These are phyloP conservation scores for Thelephora terrestris DNA, from an alignment of 1,284 basidiomycete species.

Conservation along the genomic window DNA sequence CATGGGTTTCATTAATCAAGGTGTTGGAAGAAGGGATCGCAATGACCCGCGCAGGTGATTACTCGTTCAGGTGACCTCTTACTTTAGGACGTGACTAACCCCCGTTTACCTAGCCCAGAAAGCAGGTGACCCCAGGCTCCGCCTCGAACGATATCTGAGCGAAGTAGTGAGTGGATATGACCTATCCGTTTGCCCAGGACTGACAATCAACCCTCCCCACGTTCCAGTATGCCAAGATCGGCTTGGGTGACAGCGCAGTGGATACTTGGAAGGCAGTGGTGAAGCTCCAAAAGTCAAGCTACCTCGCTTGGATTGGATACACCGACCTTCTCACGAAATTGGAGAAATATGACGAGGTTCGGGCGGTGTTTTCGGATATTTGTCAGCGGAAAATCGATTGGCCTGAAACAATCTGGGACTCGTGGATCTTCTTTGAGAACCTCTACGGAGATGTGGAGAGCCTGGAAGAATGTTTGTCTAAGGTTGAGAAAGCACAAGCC, in stretches of 20 bases:
- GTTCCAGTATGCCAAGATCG: constrained; percentile 35
- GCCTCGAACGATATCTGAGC: constrained; percentile 75
- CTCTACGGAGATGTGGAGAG: constrained; percentile 66
- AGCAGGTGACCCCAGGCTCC: constrained; percentile 46
- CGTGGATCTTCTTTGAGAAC: constrained; percentile 82
- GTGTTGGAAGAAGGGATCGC: constrained; percentile 51
- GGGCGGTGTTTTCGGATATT: constrained; percentile 55
- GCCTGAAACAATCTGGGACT: constrained; percentile 87
- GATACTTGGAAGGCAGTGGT: constrained; percentile 53
- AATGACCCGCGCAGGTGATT: constrained; percentile 43
- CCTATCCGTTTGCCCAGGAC: background rate
- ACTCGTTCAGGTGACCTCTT: background rate
- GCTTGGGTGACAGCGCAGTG: constrained; percentile 41
- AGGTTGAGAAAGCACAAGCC: constrained; percentile 55
- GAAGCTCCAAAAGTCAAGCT: constrained; percentile 60
- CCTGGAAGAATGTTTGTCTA: constrained; percentile 57
- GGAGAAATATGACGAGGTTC: constrained; percentile 47
- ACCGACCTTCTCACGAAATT: constrained; percentile 60
- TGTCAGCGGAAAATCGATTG: constrained; percentile 74
- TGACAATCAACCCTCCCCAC: constrained; percentile 5
- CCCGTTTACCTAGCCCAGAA: constrained; percentile 22
- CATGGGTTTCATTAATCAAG: constrained; percentile 39
- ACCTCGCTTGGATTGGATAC: constrained; percentile 59
- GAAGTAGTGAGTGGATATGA: constrained; percentile 46
- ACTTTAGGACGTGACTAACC: constrained; percentile 1